phyloP scores from a whole-genome alignment of 768 basidiomycete species.

The Leccinellum rugosiceps region DNA sequence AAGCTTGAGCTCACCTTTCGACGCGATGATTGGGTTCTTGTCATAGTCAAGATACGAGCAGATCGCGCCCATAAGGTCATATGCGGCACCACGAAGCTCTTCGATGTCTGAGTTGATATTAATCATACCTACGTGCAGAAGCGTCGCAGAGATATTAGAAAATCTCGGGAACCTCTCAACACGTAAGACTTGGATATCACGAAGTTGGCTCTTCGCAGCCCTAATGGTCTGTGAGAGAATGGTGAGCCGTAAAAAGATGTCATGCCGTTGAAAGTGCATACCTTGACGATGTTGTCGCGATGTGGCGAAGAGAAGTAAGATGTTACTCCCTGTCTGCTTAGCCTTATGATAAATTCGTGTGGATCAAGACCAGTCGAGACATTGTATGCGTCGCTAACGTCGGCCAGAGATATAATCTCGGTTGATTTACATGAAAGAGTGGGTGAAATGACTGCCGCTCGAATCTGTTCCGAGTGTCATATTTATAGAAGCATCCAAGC shows the following conservation, averaged over 20 bases:
- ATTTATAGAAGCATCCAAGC: background rate
- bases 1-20: constrained; percentile 50
- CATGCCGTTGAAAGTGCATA: constrained; percentile 21
- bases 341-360: constrained; percentile 80
- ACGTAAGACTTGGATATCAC: constrained; percentile 47
- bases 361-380: constrained; percentile 72
- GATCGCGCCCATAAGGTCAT: constrained; percentile 74
- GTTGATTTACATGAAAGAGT: constrained; percentile 70
- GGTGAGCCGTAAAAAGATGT: background rate
- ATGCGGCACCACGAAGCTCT: constrained; percentile 73
- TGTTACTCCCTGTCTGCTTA: constrained; percentile 65
- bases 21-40: constrained; percentile 64
- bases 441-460: constrained; percentile 69
- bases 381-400: constrained; percentile 86
- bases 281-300: constrained; percentile 76
- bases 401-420: constrained; percentile 75
- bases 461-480: constrained; percentile 42
- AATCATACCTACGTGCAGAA: constrained; percentile 84
- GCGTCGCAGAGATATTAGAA: constrained; percentile 79
- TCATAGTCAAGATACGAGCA: constrained; percentile 78
- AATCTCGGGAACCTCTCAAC: constrained; percentile 71
- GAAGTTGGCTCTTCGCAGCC: constrained; percentile 68
- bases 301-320: constrained; percentile 71
- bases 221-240: constrained; percentile 55
- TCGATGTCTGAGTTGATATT: constrained; percentile 74